Evolutionary conservation across 768 basidiomycete genomes (phyloP).

Genomic region (Boletellus emodensis): DNA sequence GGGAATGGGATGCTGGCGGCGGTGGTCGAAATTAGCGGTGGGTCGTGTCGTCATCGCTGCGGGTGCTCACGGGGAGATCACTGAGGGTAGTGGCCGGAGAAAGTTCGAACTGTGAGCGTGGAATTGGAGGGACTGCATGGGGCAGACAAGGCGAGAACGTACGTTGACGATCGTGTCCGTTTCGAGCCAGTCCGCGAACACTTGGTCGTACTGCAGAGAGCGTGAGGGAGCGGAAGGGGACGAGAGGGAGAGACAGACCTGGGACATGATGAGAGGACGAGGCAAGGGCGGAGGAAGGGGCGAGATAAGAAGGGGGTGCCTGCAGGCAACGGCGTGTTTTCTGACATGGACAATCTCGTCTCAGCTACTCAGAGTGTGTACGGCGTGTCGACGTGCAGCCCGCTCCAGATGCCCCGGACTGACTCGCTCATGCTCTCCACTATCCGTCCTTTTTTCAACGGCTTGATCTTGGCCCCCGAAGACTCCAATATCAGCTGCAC

Average conservation of each 20-base stretch:
- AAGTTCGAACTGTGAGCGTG: constrained; percentile 9
- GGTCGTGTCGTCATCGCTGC: constrained; percentile 14
- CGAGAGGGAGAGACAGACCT: constrained; percentile 3
- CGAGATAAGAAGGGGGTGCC: constrained; percentile 8
- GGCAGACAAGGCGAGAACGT: neutral
- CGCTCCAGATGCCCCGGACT: constrained; percentile 87
- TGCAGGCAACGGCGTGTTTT: constrained; percentile 34
- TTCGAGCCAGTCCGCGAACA: constrained; percentile 21
- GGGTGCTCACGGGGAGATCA: constrained; percentile 29
- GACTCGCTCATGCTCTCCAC: constrained; percentile 80
- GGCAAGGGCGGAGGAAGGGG: constrained; percentile 2
- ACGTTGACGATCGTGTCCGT: constrained; percentile 29
- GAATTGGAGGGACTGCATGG: neutral
- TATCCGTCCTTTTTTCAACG: constrained; percentile 58
- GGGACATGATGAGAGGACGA: constrained; percentile 6
- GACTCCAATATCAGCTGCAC: constrained; percentile 81
- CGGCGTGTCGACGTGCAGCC: constrained; percentile 75
- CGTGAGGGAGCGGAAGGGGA: neutral
- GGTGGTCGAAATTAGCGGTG: constrained; percentile 19
- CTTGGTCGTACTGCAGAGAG: constrained; percentile 5
- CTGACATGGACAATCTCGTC: constrained; percentile 14
- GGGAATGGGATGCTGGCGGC: constrained; percentile 26
- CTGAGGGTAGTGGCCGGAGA: constrained; percentile 20
- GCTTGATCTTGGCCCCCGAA: constrained; percentile 81
- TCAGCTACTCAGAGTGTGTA: constrained; percentile 41